Evolutionary conservation across 495 filamentous ascomycete genomes (phyloP), one percentile per base, ranked within the genome.

Genomic region (Staphylotrichum longicolle): DNA sequence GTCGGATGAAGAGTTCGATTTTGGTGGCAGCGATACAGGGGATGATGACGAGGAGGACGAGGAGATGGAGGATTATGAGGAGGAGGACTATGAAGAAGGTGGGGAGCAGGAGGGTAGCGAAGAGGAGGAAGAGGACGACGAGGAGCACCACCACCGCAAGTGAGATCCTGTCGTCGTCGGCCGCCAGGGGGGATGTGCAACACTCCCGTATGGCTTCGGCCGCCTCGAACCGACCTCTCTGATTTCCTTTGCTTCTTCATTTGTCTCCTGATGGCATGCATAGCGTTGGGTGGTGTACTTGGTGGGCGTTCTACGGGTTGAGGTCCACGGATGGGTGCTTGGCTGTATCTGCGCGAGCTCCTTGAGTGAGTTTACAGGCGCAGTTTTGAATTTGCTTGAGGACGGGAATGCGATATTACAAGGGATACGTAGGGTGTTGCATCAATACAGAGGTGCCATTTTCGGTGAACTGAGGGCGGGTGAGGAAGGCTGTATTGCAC

Each of bases 1-100:
- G 65, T 91, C 91, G 67, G 86, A 89, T 50, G 90, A 93, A 56
- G 84, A 89, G 54, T 93, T 95, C 74, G 91, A 88, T 0, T 88
- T 88, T 61, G 91, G 82, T 50, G 82, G 84, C 40, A 79, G 82
- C 12, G 87, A 82, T 45, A 77, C 80, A 2, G 84, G 79, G 35
- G 78, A 79, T 30, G 78, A 80, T 3, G 84, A 60, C 10, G 52
- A 79, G 39, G 79, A 86, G 32, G 52, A 79, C 37, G 79, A 86
- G 32, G 80, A 85, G 34, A 78, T 80, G 32, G 80, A 82, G 5
- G 79, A 80, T 20, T 77, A 78, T 15, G 78, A 75, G 14, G 72
- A 78, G 7, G 79, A 76, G 3, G 74, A 75, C 42, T 76, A 65
- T 40, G 77, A 79, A 30, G 79, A 79, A 4, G 75, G 78, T 30